phyloP scores from a whole-genome alignment of 805 yeast genomes.

The Starmera amethionina region DNA sequence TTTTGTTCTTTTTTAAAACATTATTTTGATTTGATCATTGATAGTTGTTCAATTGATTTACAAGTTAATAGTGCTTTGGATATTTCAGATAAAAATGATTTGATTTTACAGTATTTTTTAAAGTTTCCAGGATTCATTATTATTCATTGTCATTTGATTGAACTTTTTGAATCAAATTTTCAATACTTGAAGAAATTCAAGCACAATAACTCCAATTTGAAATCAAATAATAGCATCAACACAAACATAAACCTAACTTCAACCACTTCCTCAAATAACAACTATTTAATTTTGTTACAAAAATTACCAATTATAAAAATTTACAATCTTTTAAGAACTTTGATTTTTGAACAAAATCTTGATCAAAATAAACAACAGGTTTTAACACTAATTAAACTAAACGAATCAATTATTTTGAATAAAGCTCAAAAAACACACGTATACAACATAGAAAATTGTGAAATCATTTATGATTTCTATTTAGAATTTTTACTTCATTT shows the following conservation, averaged over 20 bases:
- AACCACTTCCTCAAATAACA: not conserved
- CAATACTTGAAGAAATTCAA: conserved; percentile 9
- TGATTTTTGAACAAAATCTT: conserved; percentile 1
- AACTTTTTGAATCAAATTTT: conserved; percentile 14
- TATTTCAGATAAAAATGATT: not conserved
- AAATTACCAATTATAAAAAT: conserved; percentile 7
- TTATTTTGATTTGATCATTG: conserved; percentile 23
- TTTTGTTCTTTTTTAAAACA: conserved; percentile 56
- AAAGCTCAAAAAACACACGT: conserved; percentile 25
- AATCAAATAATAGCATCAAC: not conserved
- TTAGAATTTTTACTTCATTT: conserved; percentile 17
- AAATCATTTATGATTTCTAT: conserved; percentile 30
- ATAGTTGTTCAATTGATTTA: not conserved
- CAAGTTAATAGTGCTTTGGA: not conserved
- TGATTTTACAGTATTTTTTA: not conserved
- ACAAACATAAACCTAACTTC: not conserved
- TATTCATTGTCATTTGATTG: conserved; percentile 13
- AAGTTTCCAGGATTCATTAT: conserved; percentile 14
- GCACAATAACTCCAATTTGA: conserved; percentile 1
- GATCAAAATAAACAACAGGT: conserved; percentile 1
- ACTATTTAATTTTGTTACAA: not conserved
- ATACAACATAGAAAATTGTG: conserved; percentile 29
- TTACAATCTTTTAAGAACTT: conserved; percentile 4
- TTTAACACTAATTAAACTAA: conserved; percentile 1
- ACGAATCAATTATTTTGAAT: conserved; percentile 24